These are phyloP conservation scores for Phytophthora crassamura DNA, from an alignment of 352 stramenopile genomes.

Conservation along the genomic window DNA sequence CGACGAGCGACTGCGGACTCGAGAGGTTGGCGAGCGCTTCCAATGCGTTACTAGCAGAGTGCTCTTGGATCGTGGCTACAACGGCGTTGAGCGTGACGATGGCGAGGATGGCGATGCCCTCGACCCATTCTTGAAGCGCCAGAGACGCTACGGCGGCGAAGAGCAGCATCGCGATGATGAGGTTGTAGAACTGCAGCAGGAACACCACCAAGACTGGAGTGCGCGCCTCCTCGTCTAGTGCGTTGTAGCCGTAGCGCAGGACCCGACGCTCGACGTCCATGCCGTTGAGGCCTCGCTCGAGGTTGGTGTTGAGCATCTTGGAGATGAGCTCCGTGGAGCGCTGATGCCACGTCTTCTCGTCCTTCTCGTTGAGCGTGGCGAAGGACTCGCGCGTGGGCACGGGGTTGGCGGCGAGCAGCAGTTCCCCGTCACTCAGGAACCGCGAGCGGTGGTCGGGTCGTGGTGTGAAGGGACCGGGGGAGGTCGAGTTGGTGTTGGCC, in stretches of 20 bases:
- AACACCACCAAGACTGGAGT: slow-evolving; percentile 73
- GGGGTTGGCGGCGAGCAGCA: slow-evolving; percentile 60
- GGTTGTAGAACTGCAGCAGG: slow-evolving; percentile 82
- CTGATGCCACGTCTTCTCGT: slow-evolving; percentile 62
- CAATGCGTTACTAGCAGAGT: slow-evolving; percentile 68
- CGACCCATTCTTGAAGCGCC: slow-evolving; percentile 67
- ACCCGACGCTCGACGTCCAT: slow-evolving; percentile 53
- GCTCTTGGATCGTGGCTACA: slow-evolving; percentile 70
- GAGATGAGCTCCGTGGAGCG: slow-evolving; percentile 51
- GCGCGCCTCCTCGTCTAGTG: slow-evolving; percentile 66
- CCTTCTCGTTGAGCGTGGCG: slow-evolving; percentile 55
- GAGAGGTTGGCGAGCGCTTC: slow-evolving; percentile 67
- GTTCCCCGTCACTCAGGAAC: slow-evolving; percentile 70
- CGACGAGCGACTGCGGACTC: slow-evolving; percentile 67
- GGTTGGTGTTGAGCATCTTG: slow-evolving; percentile 61
- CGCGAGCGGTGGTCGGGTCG: slow-evolving; percentile 54
- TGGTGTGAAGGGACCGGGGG: slow-evolving; percentile 15
- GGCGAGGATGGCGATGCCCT: slow-evolving; percentile 74
- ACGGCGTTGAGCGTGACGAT: slow-evolving; percentile 70
- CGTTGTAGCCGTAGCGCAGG: slow-evolving; percentile 58
- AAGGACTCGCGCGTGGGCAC: slow-evolving; percentile 57
- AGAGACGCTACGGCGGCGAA: slow-evolving; percentile 63
- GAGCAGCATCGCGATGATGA: slow-evolving; percentile 76
- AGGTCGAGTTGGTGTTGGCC: slow-evolving; percentile 29
- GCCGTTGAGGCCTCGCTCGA: slow-evolving; percentile 52